Percentiles rank a stretch among this genome's conserved stretches.
These are phyloP conservation scores for Arthrobotrys sinensis DNA, from an alignment of 2,329 filamentous ascomycete species.

Conservation along the genomic window DNA sequence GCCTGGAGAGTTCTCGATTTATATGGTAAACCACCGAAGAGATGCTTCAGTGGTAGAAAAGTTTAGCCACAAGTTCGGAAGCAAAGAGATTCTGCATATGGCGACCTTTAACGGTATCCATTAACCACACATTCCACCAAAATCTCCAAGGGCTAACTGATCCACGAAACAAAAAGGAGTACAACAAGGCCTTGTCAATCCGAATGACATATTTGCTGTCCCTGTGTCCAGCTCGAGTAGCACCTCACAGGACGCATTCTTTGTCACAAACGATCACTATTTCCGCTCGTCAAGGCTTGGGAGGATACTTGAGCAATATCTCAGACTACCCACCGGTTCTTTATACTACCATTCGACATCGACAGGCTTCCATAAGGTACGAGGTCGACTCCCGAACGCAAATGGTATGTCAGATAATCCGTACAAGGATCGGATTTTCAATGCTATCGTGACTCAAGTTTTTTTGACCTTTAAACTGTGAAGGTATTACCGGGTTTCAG, in stretches of 20 bases:
- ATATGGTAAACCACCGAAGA: constrained; percentile 47
- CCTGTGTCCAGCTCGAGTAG: background rate
- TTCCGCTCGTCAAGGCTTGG: constrained; percentile 35
- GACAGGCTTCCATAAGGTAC: constrained; percentile 30
- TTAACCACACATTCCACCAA: background rate
- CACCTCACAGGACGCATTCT: constrained; percentile 27
- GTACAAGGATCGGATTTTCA: background rate
- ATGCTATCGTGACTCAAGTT: no score
- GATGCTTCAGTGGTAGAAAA: constrained; percentile 47
- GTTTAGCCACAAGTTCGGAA: constrained; percentile 12
- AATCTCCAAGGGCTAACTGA: background rate
- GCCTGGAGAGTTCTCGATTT: constrained; percentile 37
- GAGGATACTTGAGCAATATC: constrained; percentile 29
- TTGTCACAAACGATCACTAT: constrained; percentile 55
- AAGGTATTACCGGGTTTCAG: constrained; percentile 48
- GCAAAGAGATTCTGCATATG: background rate
- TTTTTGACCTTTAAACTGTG: background rate
- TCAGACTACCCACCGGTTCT: constrained; percentile 43
- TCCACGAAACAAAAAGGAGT: constrained; percentile 6
- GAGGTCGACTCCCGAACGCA: constrained; percentile 25
- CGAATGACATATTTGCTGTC: constrained; percentile 54
- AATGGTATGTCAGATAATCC: constrained; percentile 37
- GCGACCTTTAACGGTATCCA: constrained; percentile 37
- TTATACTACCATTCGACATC: constrained; percentile 43
- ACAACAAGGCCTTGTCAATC: constrained; percentile 31